These are phyloP conservation scores for Pilasporangium apinafurcum DNA, from an alignment of 352 stramenopile genomes.

Conservation along the genomic window DNA sequence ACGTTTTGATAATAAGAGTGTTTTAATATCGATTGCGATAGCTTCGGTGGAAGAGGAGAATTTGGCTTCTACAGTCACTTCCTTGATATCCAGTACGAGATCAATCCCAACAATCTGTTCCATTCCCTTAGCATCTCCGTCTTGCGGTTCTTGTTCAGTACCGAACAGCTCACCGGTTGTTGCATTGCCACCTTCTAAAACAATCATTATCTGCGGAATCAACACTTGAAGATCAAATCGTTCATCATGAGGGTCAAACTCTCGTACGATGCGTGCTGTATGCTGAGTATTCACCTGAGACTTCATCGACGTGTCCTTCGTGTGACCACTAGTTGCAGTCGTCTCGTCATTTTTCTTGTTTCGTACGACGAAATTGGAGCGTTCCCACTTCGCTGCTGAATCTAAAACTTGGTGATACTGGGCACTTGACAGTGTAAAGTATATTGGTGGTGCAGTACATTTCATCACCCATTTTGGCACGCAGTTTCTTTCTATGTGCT, in stretches of 20 bases:
- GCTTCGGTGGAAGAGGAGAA: slow-evolving; percentile 55
- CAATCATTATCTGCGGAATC: slow-evolving; percentile 59
- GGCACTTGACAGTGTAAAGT: slow-evolving; percentile 56
- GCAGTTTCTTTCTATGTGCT: slow-evolving; percentile 27
- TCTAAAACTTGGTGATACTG: slow-evolving; percentile 67
- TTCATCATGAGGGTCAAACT: slow-evolving; percentile 64
- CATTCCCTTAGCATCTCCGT: too few relatives aligned
- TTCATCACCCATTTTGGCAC: slow-evolving; percentile 52
- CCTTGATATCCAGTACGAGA: slow-evolving; percentile 50
- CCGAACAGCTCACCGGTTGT: slow-evolving; percentile 1
- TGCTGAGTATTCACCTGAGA: too few relatives aligned
- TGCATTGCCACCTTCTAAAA: slow-evolving; percentile 43
- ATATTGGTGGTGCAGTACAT: slow-evolving; percentile 63
- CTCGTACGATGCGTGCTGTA: too few relatives aligned
- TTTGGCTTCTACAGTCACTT: slow-evolving; percentile 56
- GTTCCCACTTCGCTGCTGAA: slow-evolving; percentile 49
- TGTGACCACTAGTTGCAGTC: too few relatives aligned
- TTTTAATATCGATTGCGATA: slow-evolving; percentile 32
- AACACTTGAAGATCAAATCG: slow-evolving; percentile 47
- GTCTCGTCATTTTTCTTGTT: too few relatives aligned
- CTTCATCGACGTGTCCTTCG: too few relatives aligned
- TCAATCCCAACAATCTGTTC: too few relatives aligned
- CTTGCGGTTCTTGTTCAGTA: too few relatives aligned
- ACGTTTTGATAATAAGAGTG: slow-evolving; percentile 37
- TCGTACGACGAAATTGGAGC: slow-evolving; percentile 10